phyloP scores from a whole-genome alignment of 306 rosid species.

The Cucurbita ficifolia region DNA sequence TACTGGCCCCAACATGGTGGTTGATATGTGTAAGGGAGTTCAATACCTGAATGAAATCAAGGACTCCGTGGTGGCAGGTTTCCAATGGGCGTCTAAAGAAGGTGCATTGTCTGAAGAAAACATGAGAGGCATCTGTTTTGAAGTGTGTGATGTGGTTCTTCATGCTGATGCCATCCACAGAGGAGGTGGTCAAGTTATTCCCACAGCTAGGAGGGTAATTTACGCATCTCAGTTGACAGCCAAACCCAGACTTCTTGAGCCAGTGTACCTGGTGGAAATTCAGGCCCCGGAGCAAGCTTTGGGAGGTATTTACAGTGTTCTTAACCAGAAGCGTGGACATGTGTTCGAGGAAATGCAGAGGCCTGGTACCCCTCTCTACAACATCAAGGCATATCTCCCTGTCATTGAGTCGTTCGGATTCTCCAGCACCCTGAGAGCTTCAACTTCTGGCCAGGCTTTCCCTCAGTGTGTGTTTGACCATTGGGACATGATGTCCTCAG shows the following conservation, averaged over 20 bases:
- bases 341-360: slow-evolving; percentile 70
- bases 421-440: slow-evolving; percentile 58
- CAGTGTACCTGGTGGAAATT: slow-evolving; percentile 65
- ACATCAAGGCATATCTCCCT: slow-evolving; percentile 66
- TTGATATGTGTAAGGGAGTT: slow-evolving; percentile 82
- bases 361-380: slow-evolving; percentile 72
- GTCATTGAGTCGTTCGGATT: slow-evolving; percentile 68
- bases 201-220: slow-evolving; percentile 69
- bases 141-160: slow-evolving; percentile 64
- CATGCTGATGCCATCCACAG: slow-evolving; percentile 77
- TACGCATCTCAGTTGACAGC: slow-evolving; percentile 64
- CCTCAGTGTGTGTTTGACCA: slow-evolving; percentile 87
- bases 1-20: slow-evolving; percentile 77
- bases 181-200: slow-evolving; percentile 78
- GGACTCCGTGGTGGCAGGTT: slow-evolving; percentile 73
- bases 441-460: slow-evolving; percentile 97
- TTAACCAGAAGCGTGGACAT: slow-evolving; percentile 67
- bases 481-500: slow-evolving; percentile 84
- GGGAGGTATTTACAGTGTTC: slow-evolving; percentile 76
- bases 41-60: slow-evolving; percentile 70
- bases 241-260: slow-evolving; percentile 77
- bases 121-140: slow-evolving; percentile 71
- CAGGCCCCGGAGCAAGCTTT: slow-evolving; percentile 81
- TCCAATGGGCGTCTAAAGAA: slow-evolving; percentile 84
- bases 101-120: slow-evolving; percentile 71